Base-by-base conservation (phyloP, 495 filamentous ascomycete genomes). In the Neurospora cerealis region DNA sequence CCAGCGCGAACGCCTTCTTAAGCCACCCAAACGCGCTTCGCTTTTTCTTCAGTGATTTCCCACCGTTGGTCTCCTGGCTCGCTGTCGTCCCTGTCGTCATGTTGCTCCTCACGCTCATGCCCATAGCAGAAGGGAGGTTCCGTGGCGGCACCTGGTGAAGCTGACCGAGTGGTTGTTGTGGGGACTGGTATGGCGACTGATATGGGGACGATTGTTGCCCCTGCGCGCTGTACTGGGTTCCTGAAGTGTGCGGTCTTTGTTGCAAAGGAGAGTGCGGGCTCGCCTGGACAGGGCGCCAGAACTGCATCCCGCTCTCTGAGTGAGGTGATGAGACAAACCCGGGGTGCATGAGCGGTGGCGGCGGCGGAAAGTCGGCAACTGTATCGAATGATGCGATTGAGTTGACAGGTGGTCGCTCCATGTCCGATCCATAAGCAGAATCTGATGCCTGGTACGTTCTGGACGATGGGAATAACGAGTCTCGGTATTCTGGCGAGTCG, bases 1-100 rank as follows among this genome's bases (percentile, higher is more conserved):
- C 86, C 37, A 89, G 78, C 4, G 83, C 82, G 41, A 89, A 89
- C 24, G 86, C 86, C 79, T 89, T 89, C 78, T 87, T 89, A 34
- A 89, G 78, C 87, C 87, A 89, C 19, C 87, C 86, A 72, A 89
- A 89, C 9, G 86, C 86, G 77, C 87, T 89, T 36, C 85, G 80
- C 81, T 89, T 89, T 83, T 89, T 89, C 77, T 88, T 88, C 38
- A 88, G 69, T 44, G 81, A 81, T 75, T 81, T 80, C 2, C 75
- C 80, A 76, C 40, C 46, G 38, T 1, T 24, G 2, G 37, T 69
- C 10, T 37, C 72, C 5, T 70, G 75, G 1, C 75, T 80, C 8
- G 79, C 75, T 17, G 74, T 74, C 13, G 75, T 80, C 71, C 81
- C 77, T 34, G 81, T 80, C 32, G 82, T 84, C 24, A 81, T 78